These are phyloP conservation scores for Choanephora cucurbitarum DNA, from an alignment of 371 early-diverging fungal species.

Conservation along the genomic window DNA sequence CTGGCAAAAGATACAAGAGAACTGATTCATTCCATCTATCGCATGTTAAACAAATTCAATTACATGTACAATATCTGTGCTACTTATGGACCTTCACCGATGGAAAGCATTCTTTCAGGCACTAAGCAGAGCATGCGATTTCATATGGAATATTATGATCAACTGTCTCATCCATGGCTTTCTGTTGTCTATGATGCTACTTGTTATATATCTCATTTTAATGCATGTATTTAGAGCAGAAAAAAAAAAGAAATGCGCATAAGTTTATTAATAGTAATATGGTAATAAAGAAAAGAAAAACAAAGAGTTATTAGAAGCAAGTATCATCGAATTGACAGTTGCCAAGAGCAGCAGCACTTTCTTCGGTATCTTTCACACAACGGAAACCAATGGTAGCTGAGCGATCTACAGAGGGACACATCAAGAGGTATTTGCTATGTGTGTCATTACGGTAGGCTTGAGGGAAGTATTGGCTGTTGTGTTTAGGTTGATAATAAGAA, in stretches of 20 bases:
- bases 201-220: neutral
- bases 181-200: neutral
- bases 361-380: constrained; percentile 35
- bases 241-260: too few species aligned
- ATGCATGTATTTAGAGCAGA: too few species aligned
- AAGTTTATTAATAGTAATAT: too few species aligned
- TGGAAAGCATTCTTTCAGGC: neutral
- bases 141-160: neutral
- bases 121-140: neutral
- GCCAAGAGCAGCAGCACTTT: constrained; percentile 28
- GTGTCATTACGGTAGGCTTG: constrained; percentile 33
- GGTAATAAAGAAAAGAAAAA: too few species aligned
- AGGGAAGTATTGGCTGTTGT: constrained; percentile 25
- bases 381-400: constrained; percentile 36
- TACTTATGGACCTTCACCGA: neutral
- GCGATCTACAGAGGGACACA: constrained; percentile 30
- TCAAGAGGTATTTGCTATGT: constrained; percentile 31
- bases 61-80: neutral
- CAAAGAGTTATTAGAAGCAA: too few species aligned
- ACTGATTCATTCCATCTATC: too few species aligned
- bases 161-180: constrained; percentile 2
- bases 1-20: too few species aligned
- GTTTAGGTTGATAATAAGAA: constrained; percentile 28
- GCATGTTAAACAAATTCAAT: too few species aligned
- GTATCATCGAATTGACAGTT: constrained; percentile 24